Evolutionary conservation across 768 basidiomycete species (phyloP).

Genomic region (Xerocomellus intermedius): DNA sequence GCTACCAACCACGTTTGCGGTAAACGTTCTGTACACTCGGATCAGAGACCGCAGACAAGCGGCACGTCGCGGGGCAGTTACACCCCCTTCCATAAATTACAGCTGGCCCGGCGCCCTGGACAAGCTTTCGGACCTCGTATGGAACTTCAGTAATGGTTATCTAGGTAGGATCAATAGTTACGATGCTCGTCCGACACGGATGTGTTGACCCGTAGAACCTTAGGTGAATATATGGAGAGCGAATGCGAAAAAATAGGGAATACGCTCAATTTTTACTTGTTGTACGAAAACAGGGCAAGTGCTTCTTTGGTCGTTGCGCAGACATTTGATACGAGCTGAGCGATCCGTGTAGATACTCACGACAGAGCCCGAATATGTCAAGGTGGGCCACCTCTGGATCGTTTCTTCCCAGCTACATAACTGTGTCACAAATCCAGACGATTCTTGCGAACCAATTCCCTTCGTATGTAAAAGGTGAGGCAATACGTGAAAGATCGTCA

Average conservation of each 20-base stretch:
- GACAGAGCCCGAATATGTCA: slow-evolving; percentile 39
- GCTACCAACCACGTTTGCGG: slow-evolving; percentile 22
- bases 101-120: slow-evolving; percentile 48
- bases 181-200: neutral
- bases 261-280: slow-evolving; percentile 19
- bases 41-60: slow-evolving; percentile 46
- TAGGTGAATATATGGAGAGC: slow-evolving; percentile 13
- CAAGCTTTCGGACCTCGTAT: slow-evolving; percentile 38
- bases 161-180: slow-evolving; percentile 35
- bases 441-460: slow-evolving; percentile 39
- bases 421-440: slow-evolving; percentile 22
- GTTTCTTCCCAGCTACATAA: neutral
- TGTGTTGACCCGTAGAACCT: neutral
- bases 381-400: slow-evolving; percentile 23
- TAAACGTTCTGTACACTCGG: slow-evolving; percentile 38
- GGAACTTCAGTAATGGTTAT: slow-evolving; percentile 45
- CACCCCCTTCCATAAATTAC: slow-evolving; percentile 40
- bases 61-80: slow-evolving; percentile 43
- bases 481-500: neutral
- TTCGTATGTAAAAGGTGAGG: slow-evolving; percentile 36
- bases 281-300: slow-evolving; percentile 31
- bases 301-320: neutral
- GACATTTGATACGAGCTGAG: neutral
- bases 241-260: slow-evolving; percentile 22
- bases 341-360: slow-evolving; percentile 33